These are phyloP conservation scores for Gaultheria prostrata DNA, from an alignment of 148 eudicot genomes.

Conservation along the genomic window DNA sequence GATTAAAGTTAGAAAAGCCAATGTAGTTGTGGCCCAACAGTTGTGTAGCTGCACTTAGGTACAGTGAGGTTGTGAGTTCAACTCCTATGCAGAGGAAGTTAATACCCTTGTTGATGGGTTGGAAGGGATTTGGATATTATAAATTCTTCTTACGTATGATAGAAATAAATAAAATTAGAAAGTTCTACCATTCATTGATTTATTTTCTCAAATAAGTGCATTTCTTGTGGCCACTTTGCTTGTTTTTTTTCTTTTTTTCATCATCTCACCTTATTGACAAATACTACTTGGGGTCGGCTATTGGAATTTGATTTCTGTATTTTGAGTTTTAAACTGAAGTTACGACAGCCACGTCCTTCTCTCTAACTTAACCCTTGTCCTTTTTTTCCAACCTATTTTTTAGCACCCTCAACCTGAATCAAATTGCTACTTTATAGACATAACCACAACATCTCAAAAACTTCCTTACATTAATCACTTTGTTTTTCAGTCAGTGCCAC, in stretches of 20 bases:
- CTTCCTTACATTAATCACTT: neutral
- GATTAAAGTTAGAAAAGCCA: no score
- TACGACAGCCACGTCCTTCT: neutral
- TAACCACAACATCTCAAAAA: neutral
- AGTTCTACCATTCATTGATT: no score
- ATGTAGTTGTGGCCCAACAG: neutral
- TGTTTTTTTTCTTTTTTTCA: no score
- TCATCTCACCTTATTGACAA: neutral
- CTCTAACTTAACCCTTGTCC: neutral
- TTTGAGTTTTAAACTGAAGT: neutral
- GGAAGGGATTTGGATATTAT: neutral
- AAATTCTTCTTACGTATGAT: neutral
- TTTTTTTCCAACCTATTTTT: neutral
- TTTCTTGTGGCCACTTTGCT: no score
- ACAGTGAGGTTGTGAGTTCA: neutral
- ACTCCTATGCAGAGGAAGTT: neutral
- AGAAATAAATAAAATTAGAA: no score
- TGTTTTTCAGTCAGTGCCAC: neutral
- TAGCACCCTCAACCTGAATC: neutral
- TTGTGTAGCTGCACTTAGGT: neutral
- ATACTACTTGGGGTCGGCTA: neutral
- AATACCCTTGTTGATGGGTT: neutral
- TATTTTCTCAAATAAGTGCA: no score
- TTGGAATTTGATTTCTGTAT: neutral
- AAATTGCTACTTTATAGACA: neutral